phyloP scores from a whole-genome alignment of 2,329 filamentous ascomycete species.

The Amauroascus verrucosus region DNA sequence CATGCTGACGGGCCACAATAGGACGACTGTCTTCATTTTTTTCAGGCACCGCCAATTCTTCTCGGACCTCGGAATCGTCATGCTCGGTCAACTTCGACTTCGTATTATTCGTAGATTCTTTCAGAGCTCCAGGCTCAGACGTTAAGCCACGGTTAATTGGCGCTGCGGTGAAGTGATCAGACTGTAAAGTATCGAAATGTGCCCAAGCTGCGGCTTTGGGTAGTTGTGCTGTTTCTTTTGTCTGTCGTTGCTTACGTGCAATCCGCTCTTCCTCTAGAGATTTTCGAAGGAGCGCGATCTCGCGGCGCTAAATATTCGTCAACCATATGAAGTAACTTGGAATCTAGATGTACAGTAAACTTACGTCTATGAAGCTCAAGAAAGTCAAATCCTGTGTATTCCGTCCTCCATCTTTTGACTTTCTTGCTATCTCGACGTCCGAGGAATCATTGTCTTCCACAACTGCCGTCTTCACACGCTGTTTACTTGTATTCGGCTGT shows the following conservation, averaged over 20 bases:
- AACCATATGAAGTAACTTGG: background rate
- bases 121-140: conserved; percentile 18
- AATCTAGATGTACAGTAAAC: conserved; percentile 6
- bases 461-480: conserved; percentile 31
- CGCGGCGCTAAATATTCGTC: conserved; percentile 27
- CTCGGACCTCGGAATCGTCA: background rate
- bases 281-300: conserved; percentile 46
- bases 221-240: background rate
- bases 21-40: background rate
- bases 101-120: background rate
- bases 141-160: conserved; percentile 27
- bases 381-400: conserved; percentile 37
- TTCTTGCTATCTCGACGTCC: conserved; percentile 20
- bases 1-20: conserved; percentile 37
- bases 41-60: background rate
- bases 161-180: background rate
- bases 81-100: background rate
- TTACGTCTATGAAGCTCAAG: conserved; percentile 45
- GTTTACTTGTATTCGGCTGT: conserved; percentile 30
- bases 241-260: conserved; percentile 30
- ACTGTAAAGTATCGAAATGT: conserved; percentile 1
- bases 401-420: background rate
- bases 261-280: conserved; percentile 46
- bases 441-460: conserved; percentile 26
- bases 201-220: background rate